Evolutionary conservation across 2,329 filamentous ascomycete species (phyloP), one percentile per base, ranked within the genome.

Genomic region (Monascus ruber): DNA sequence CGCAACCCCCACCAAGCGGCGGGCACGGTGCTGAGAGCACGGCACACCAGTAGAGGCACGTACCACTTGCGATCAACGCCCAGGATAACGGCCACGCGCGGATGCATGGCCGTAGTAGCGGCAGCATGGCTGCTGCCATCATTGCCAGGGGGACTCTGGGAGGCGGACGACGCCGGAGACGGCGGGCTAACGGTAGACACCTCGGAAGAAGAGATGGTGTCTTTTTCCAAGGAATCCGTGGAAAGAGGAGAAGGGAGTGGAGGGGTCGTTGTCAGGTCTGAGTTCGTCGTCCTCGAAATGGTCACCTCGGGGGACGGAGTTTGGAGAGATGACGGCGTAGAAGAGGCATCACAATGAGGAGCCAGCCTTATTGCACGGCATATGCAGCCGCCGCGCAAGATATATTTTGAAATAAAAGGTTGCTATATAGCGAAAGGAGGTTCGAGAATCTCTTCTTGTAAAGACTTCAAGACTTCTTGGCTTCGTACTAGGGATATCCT

Each of bases 31-130:
- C 81, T 85, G 45, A 83, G 64, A 24, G 82, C 75, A n/a, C 85
- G 78, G 49, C 82, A 79, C 45, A 81, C 68, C 46, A 86, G 77
- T 39, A 89, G 72, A 42, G 81, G 79, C 33, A 82, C 69, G 57
- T 88, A 80, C 80, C 83, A 89, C 45, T 71, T 71, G 45, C 71
- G 71, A 39, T 81, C 78, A 10, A 91, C 76, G 37, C 84, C 83
- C 35, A 89, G 72, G 27, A 85, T 74, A 50, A 87, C 82, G 46
- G 84, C 84, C 40, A 89, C 77, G 40, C 83, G 82, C 8, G 84
- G 84, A 54, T 87, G 83, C 33, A 86, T 70, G 38, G 64, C 59
- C 31, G 63, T 64, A 7, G 54, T 38, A 34, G 42, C 39, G 36
- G 49, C 40, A 41, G 48, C 36, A 29, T 55, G 54, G 31, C 49